Evolutionary conservation across 306 rosid genomes (phyloP).

Genomic region (Amphicarpaea edgeworthii): DNA sequence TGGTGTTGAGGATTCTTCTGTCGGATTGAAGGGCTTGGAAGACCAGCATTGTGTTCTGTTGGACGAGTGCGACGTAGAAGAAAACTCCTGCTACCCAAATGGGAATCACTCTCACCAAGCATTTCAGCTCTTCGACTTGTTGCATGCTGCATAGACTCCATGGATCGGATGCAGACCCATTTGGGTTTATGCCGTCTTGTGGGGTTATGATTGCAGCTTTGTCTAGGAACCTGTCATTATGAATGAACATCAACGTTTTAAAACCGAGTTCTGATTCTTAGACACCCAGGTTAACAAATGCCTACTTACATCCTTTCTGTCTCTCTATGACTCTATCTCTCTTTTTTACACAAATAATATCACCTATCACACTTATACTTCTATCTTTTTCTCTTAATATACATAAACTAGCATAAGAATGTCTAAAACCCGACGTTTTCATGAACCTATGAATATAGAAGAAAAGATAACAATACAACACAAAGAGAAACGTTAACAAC

Average conservation of each 20-base stretch:
- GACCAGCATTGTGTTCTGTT: slow-evolving; percentile 64
- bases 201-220: slow-evolving; percentile 76
- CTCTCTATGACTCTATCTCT: no score
- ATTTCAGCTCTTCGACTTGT: slow-evolving; percentile 89
- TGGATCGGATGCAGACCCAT: slow-evolving; percentile 74
- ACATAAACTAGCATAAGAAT: no score
- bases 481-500: no score
- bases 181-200: slow-evolving; percentile 58
- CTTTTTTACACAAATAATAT: no score
- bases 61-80: slow-evolving; percentile 57
- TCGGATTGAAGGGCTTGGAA: slow-evolving; percentile 90
- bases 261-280: no score
- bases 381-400: no score
- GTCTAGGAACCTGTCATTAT: slow-evolving; percentile 66
- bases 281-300: no score
- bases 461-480: no score
- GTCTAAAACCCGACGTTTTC: no score
- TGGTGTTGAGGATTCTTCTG: slow-evolving; percentile 52
- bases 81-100: slow-evolving; percentile 68
- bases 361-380: no score
- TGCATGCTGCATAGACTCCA: slow-evolving; percentile 85
- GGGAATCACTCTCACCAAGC: slow-evolving; percentile 76
- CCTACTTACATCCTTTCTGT: no score
- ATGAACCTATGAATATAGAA: no score
- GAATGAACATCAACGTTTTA: slow-evolving; percentile 9